Percentiles rank a stretch among this genome's conserved stretches.
These are phyloP conservation scores for Cercospora sp. DNA, from an alignment of 2,329 filamentous ascomycete genomes.

Conservation along the genomic window DNA sequence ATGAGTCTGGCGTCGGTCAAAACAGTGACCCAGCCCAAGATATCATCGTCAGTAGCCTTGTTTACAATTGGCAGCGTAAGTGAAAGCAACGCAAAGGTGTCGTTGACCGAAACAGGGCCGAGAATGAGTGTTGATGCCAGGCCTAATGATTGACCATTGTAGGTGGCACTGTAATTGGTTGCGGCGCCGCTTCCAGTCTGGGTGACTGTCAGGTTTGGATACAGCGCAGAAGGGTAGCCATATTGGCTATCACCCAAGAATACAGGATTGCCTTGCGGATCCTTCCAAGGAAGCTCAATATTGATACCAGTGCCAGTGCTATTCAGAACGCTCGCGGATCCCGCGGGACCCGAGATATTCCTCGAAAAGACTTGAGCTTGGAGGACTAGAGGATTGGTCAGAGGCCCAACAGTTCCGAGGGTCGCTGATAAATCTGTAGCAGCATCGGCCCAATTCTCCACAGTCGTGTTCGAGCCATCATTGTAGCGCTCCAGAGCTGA, in stretches of 20 bases:
- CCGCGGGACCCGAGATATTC: conserved; percentile 59
- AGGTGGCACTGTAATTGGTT: conserved; percentile 42
- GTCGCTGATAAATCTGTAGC: conserved; percentile 68
- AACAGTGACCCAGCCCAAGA: conserved; percentile 81
- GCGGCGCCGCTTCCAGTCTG: conserved; percentile 38
- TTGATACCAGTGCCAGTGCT: conserved; percentile 56
- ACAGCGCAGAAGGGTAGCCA: conserved; percentile 71
- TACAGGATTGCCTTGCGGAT: conserved; percentile 58
- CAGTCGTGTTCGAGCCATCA: conserved; percentile 54
- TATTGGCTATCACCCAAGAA: conserved; percentile 59
- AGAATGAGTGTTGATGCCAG: conserved; percentile 63
- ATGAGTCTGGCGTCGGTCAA: conserved; percentile 68
- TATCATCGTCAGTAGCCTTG: conserved; percentile 59
- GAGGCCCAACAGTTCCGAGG: conserved; percentile 53
- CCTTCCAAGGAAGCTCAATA: conserved; percentile 63
- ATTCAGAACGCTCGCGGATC: conserved; percentile 60
- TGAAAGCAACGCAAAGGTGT: conserved; percentile 72
- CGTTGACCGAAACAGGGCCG: conserved; percentile 72
- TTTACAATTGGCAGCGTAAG: conserved; percentile 77
- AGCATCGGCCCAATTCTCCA: conserved; percentile 62
- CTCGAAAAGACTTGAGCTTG: conserved; percentile 72
- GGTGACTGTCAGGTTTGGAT: conserved; percentile 68
- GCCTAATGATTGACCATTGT: conserved; percentile 47
- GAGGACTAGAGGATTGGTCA: conserved; percentile 57
- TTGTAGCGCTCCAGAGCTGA: conserved; percentile 53